phyloP scores from a whole-genome alignment of 148 eudicot genomes.

The Diospyros kaki region DNA sequence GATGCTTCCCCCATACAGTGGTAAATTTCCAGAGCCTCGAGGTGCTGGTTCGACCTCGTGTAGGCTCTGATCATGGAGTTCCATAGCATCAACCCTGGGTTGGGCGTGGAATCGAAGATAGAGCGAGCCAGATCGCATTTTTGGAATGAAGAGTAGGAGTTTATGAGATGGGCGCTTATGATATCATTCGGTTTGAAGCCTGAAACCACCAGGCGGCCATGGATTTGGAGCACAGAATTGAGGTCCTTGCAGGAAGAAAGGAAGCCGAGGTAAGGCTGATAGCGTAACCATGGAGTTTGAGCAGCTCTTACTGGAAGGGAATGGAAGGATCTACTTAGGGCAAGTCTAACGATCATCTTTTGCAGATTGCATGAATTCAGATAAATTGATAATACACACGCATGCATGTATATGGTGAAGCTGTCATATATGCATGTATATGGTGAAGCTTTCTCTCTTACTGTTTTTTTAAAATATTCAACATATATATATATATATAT shows the following conservation, averaged over 20 bases:
- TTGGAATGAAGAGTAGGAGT: conserved; percentile 43
- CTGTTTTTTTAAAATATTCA: too few relatives aligned
- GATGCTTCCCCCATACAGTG: conserved; percentile 28
- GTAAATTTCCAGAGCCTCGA: conserved; percentile 42
- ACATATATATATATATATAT: too few relatives aligned
- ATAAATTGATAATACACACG: too few relatives aligned
- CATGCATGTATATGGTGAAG: too few relatives aligned
- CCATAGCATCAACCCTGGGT: conserved; percentile 47
- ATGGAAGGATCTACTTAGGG: neutral
- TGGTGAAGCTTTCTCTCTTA: too few relatives aligned
- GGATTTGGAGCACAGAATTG: conserved; percentile 35
- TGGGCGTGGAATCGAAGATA: conserved; percentile 39
- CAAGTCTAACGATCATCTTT: too few relatives aligned
- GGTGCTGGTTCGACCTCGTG: conserved; percentile 24
- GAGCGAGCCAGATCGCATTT: conserved; percentile 37
- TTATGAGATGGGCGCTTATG: conserved; percentile 36
- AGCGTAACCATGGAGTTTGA: neutral
- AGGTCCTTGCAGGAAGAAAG: conserved; percentile 39
- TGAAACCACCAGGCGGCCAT: conserved; percentile 38
- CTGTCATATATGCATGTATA: too few relatives aligned
- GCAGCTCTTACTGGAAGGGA: neutral
- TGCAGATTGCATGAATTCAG: too few relatives aligned
- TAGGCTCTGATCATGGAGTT: conserved; percentile 75
- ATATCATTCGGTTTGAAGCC: conserved; percentile 33
- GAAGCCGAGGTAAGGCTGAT: conserved; percentile 5